A percentile compares a stretch with the other conserved stretches of the same genome.
Conservation (phyloP, 192 early-diverging fungal genomes). For the Endogone sp. region DNA sequence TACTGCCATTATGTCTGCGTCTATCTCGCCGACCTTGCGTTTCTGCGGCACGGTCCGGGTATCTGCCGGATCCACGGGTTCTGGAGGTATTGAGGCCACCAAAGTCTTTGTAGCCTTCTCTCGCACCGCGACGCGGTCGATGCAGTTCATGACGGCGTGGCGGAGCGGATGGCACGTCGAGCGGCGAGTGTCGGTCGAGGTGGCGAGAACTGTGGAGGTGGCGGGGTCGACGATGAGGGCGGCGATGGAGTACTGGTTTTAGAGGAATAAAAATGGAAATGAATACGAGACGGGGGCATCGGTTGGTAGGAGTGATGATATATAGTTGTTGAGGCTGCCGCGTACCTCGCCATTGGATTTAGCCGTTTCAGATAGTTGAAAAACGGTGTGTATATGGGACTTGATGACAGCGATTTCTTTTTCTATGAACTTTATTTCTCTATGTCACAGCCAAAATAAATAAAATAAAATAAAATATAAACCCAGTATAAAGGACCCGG, state of each 20-base stretch:
- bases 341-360: constrained; percentile 33
- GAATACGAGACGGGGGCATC: too few relatives aligned
- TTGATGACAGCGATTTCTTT: constrained; percentile 32
- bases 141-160: constrained; percentile 81
- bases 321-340: neutral
- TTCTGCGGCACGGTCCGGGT: constrained; percentile 2
- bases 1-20: constrained; percentile 8
- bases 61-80: constrained; percentile 6
- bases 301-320: neutral
- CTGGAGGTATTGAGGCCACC: neutral
- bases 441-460: constrained; percentile 11
- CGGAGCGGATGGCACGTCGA: constrained; percentile 56
- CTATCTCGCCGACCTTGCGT: constrained; percentile 11
- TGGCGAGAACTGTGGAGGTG: constrained; percentile 42
- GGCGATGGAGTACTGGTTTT: constrained; percentile 33
- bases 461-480: neutral
- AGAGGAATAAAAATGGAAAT: too few relatives aligned
- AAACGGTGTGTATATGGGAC: constrained; percentile 30
- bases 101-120: constrained; percentile 13
- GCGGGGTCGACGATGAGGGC: constrained; percentile 55
- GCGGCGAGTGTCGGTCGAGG: constrained; percentile 41
- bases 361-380: constrained; percentile 15
- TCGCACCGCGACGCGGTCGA: constrained; percentile 54
- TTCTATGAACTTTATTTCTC: constrained; percentile 28
- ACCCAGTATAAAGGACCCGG: neutral